Base-by-base conservation (phyloP, 371 early-diverging fungal genomes). In the Dipsacomyces acuminosporus region DNA sequence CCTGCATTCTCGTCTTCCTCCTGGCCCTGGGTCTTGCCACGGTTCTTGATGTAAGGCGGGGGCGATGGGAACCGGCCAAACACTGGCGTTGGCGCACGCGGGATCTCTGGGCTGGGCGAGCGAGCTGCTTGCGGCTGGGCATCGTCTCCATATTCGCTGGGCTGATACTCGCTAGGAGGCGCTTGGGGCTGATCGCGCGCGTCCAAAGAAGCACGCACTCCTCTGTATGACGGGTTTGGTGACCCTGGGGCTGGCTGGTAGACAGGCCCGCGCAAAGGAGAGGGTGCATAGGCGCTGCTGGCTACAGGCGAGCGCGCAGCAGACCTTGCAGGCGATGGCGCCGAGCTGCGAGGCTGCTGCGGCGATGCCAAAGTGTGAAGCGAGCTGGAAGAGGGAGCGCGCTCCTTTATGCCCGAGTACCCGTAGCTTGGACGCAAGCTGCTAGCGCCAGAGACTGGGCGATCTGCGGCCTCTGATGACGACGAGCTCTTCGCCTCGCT, bases 51-150 rank as follows among this genome's bases (percentile, higher is more conserved):
- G 41, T 72, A 52, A n/a, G 72, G 51, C 6, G 73, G 73, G 1
- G 73, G 73, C n/a, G 75, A 66, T 1, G 73, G 73, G 59, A 73
- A 73, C 1, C 73, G 57, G 6, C 73, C 73, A 71, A 73, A 73
- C 34, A 73, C 54, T 0, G 73, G 73, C 11, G 73, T 70, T 0
- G 73, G 73, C 50, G 71, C 21, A 2, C 61, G 59, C 18, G 69
- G 71, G 11, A 71, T 49, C 51, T 45, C 30, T 3, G 72, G 72
- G 20, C 59, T 62, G 2, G 70, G 72, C 14, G 54, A 36, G 24
- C 56, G 50, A 11, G 48, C 23, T 1, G 41, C 45, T 22, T 55
- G 35, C 15, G 44, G 45, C 30, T 30, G 30, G 11, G 48, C 46
- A 18, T 43, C 51, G 6, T 50, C 59, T 8, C 4, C n/a, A n/a